Evolutionary conservation across 176 grass and related monocot species (phyloP).

Genomic region (Dactylis glomerata): DNA sequence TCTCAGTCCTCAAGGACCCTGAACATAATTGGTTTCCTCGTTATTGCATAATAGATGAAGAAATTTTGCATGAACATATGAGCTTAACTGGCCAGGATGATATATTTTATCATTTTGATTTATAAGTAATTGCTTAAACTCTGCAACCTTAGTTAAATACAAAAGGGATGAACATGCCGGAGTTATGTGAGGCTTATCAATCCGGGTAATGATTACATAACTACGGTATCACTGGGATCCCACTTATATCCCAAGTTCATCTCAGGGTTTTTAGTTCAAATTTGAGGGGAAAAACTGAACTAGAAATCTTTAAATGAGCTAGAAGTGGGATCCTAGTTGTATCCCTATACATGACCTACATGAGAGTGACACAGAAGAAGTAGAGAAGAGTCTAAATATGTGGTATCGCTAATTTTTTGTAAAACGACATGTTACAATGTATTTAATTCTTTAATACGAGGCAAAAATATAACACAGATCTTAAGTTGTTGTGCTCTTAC

Average conservation of each 20-base stretch:
- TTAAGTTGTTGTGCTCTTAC: not conserved
- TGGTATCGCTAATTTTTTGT: not conserved
- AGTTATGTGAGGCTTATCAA: not conserved
- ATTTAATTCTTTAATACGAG: not conserved
- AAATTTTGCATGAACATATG: not conserved
- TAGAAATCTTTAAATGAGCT: no score
- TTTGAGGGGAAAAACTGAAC: no score
- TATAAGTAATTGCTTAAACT: not conserved
- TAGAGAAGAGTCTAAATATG: not conserved
- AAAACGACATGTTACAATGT: not conserved
- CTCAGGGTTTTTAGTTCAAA: no score
- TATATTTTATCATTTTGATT: slow-evolving; percentile 5
- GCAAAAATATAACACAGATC: not conserved
- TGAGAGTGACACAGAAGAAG: not conserved
- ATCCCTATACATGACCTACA: not conserved
- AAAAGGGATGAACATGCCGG: not conserved
- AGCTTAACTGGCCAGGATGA: not conserved
- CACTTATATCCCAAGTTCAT: no score
- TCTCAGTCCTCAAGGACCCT: slow-evolving; percentile 37
- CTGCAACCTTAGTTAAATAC: not conserved
- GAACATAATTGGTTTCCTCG: not conserved
- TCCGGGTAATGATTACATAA: not conserved
- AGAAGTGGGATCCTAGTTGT: no score
- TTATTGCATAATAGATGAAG: not conserved
- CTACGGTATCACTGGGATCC: no score